These are phyloP conservation scores for Kwoniella sp. DNA, from an alignment of 768 basidiomycete species.

Conservation along the genomic window DNA sequence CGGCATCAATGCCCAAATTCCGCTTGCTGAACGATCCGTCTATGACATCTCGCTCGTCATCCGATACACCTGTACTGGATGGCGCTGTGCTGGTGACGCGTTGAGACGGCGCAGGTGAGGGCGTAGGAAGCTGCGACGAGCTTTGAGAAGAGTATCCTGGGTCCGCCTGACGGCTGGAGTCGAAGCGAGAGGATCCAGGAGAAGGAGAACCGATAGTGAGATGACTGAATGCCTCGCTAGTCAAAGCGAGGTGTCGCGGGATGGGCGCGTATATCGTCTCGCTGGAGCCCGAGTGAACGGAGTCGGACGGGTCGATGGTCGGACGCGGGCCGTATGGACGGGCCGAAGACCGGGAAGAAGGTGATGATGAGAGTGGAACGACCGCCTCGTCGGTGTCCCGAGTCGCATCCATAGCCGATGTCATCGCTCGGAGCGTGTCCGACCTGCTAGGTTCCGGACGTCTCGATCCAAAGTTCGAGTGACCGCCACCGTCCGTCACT, in stretches of 20 bases:
- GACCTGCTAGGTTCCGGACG: too few species aligned
- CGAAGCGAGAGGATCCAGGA: too few species aligned
- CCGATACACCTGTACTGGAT: conserved; percentile 23
- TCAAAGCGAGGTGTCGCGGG: conserved; percentile 3
- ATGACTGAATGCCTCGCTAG: background rate
- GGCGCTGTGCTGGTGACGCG: conserved; percentile 26
- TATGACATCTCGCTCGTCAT: conserved; percentile 23
- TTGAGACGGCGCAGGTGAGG: too few species aligned
- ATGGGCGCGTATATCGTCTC: conserved; percentile 6
- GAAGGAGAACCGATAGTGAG: too few species aligned
- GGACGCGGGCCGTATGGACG: background rate
- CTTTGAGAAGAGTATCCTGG: too few species aligned
- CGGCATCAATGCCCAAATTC: conserved; percentile 6
- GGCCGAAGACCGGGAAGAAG: background rate
- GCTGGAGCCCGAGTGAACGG: too few species aligned
- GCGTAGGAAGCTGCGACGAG: too few species aligned
- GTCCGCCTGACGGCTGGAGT: too few species aligned
- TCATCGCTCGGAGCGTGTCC: too few species aligned
- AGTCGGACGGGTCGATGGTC: too few species aligned
- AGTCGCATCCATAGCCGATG: background rate
- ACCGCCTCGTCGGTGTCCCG: background rate
- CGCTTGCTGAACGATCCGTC: background rate
- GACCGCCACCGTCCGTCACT: too few species aligned
- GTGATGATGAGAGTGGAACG: background rate
- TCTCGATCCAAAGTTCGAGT: too few species aligned